These are phyloP conservation scores for Conticribra guillardii DNA, from an alignment of 108 stramenopile genomes.

Conservation along the genomic window DNA sequence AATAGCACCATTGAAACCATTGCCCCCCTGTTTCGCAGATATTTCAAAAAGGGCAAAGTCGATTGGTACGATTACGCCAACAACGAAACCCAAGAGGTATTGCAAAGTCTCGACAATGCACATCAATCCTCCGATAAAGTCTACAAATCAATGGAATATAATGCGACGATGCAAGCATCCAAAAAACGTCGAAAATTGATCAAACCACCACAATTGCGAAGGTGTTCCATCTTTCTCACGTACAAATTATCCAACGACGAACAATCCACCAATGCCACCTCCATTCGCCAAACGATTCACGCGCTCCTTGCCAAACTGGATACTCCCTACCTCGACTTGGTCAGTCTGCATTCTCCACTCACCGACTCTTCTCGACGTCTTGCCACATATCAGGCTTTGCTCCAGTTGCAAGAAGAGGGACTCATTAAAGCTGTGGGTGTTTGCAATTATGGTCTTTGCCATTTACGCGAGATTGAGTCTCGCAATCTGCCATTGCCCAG, in stretches of 20 bases:
- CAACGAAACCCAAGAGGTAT: slow-evolving; percentile 40
- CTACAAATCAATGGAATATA: slow-evolving; percentile 39
- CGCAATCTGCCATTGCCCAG: slow-evolving; percentile 53
- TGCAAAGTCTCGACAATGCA: slow-evolving; percentile 42
- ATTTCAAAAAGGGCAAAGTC: slow-evolving; percentile 40
- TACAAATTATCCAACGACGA: slow-evolving; percentile 77
- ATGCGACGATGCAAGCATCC: slow-evolving; percentile 13
- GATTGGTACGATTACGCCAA: slow-evolving; percentile 27
- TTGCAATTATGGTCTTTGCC: slow-evolving; percentile 74
- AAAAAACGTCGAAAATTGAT: too few species aligned
- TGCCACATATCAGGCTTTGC: slow-evolving; percentile 59
- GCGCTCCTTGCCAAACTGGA: slow-evolving; percentile 31
- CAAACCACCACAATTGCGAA: slow-evolving; percentile 37
- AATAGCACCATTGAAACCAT: too few species aligned
- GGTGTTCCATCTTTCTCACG: slow-evolving; percentile 63
- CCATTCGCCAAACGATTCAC: slow-evolving; percentile 47
- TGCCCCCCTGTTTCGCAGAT: slow-evolving; percentile 35
- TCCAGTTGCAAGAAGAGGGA: slow-evolving; percentile 61
- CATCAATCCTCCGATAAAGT: slow-evolving; percentile 7
- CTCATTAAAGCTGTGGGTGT: slow-evolving; percentile 69
- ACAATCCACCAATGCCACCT: slow-evolving; percentile 58
- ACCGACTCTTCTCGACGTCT: slow-evolving; percentile 54
- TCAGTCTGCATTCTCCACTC: slow-evolving; percentile 74
- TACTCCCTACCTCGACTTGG: slow-evolving; percentile 66
- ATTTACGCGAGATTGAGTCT: slow-evolving; percentile 55